Base-by-base conservation (phyloP, 306 rosid genomes). In the Castanea crenata region DNA sequence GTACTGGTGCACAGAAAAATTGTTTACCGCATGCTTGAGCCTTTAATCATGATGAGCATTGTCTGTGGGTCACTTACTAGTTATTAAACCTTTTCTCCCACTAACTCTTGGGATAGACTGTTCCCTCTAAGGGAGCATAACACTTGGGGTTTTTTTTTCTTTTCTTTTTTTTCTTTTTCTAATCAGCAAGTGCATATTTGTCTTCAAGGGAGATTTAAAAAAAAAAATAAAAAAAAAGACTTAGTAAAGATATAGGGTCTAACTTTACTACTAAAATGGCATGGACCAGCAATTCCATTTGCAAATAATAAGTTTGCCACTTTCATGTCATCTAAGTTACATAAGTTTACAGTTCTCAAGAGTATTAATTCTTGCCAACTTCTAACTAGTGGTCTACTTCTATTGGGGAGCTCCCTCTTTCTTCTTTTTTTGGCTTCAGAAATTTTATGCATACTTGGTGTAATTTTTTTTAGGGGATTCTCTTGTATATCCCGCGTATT, bases 1-100 rank as follows among this genome's bases (percentile, higher is more conserved):
- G 74, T 69, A 55, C 75, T 72, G 58, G 15, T 79, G 49, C 79
- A 71, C 63, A 69, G 31, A 62, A 74, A 16, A 73, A 21, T 46
- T 64, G 32, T 25, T 41, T 19, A 27, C 34, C 55, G 5, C 46
- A 23, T 83, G 77, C 49, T 75, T 67, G 55, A 81, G 84, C 16
- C 57, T 81, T 73, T 35, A 49, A 68, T 29, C 63, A 31, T 75
- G 11, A 29, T 20, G 55, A 34, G 29, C 49, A 21, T 38, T 56
- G 49, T 21, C 51, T 56, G 29, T 27, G 16, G 8, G 23, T 69
- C 69, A 19, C 62, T n/a, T 31, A 41, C 69, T 32, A 58, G 21
- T 21, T 61, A 78, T 72, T 61, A 55, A 38, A 38, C 49, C 46
- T 57, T 49, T 71, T 78, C 74, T 73, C 5, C 20, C 74, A 29